Evolutionary conservation across 768 basidiomycete genomes (phyloP), one percentile per base, ranked within the genome.

Genomic region (Cystoderma amianthinum): DNA sequence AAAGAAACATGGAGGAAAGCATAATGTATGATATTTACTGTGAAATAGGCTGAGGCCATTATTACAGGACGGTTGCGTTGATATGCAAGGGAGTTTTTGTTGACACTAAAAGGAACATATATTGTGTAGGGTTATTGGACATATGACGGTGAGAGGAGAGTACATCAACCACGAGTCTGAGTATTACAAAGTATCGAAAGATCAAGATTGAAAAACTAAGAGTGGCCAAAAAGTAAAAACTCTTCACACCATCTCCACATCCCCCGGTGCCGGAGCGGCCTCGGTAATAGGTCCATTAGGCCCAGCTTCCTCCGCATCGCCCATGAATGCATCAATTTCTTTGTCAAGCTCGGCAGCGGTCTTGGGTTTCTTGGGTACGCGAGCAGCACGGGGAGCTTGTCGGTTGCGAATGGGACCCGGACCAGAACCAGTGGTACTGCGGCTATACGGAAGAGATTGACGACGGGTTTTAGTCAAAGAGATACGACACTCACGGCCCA

Each of bases 311-410:
- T 63, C 62, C 0, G 71, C 62, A 49, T 83, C 83, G 5, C 74
- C 78, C 87, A 90, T 87, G 52, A 88, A 89, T 2, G 82, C 77
- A 49, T 96, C 92, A 44, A 96, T 58, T 62, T 96, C 92, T 58
- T 75, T 81, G 59, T 96, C 92, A 44, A 96, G 63, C 49, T 95
- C 87, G 44, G 82, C 85, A 5, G 78, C 85, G 2, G 85, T 85
- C 61, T 87, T 80, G 3, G 75, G 70, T 61, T 81, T 79, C 53
- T 72, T 64, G 16, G 59, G 59, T 36, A 39, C 45, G 18, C 56
- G 44, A 4, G 38, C 44, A 11, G 43, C 37, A 3, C 45, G 48
- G 3, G 54, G 54, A 18, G 46, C 56, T 18, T 61, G 62, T 44
- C 71, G 65, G 17, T 61, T 62, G 42, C 81, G 75, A 44, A 72